Base-by-base conservation (phyloP, 345 rosid species). In the Brassica rapa region DNA sequence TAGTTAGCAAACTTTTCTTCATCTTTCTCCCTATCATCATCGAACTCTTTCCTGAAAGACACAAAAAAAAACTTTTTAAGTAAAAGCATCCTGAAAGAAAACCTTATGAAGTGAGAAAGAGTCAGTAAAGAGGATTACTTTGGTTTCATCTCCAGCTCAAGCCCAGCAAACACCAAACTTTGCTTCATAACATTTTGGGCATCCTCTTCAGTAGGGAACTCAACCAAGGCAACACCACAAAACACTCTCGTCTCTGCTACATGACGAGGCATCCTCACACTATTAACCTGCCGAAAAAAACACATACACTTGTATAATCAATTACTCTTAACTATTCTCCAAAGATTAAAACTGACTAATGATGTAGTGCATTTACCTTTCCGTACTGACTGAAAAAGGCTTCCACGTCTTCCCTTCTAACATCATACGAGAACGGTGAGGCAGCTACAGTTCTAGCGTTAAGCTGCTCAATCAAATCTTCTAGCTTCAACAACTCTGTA, bases 181-280 rank as follows among this genome's bases (percentile, higher is more conserved):
- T 86, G 83, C 70, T 80, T 82, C 81, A 90, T 77, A 69, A 89
- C 46, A 61, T 85, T 89, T 39, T 88, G 86, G 43, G 96, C 89
- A 6, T 91, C 96, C 79, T 91, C 93, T 77, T 89, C 90, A 2
- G 87, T 65, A 69, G 93, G 87, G 80, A 95, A 90, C 82, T 95
- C 99, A 60, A 95, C 74, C 87, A 93, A 80, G 72, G 94, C 97
- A 79, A 93, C 86, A 24, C 99, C 99, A 83, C 83, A 85, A 77
- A 93, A 89, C 8, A 86, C 72, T 79, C 86, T 89, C 37, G 85
- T 81, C 81, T 93, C 93, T 43, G 85, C 92, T 24, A 88, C 86
- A 86, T 88, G 98, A 49, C 89, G 91, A 76, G 99, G 98, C 86
- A 95, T 73, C 84, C 98, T 93, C 84, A 95, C 91, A 74, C 98